Percentiles rank a stretch among this genome's conserved stretches.
Evolutionary conservation across 177 flowering plant genomes (phyloP).

Genomic region (Telopea speciosissima): DNA sequence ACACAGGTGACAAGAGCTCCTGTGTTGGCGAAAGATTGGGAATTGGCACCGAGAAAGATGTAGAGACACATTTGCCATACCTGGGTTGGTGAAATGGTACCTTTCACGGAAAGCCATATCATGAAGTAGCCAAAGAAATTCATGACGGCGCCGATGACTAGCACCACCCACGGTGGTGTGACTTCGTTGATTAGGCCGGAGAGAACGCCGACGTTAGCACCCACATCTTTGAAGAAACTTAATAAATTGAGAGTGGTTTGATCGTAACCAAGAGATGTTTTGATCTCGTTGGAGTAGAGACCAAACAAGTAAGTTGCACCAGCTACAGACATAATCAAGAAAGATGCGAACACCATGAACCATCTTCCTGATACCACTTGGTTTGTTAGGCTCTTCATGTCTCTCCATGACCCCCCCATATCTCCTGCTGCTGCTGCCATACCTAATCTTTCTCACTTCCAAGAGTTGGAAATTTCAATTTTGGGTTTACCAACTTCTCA

Average conservation of each 20-base stretch:
- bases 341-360: conserved; percentile 68
- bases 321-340: conserved; percentile 64
- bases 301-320: conserved; percentile 76
- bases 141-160: conserved; percentile 53
- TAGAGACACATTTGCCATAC: conserved; percentile 82
- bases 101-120: conserved; percentile 75
- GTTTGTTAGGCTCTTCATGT: conserved; percentile 11
- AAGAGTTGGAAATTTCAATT: too few relatives aligned
- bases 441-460: too few relatives aligned
- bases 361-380: conserved; percentile 53
- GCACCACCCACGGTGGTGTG: conserved; percentile 67
- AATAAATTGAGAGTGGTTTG: conserved; percentile 64
- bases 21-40: conserved; percentile 77
- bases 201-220: conserved; percentile 62
- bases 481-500: too few relatives aligned
- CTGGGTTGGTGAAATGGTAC: conserved; percentile 36
- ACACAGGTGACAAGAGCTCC: conserved; percentile 73
- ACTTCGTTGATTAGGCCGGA: conserved; percentile 72
- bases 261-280: conserved; percentile 54
- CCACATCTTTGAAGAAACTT: conserved; percentile 72
- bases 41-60: conserved; percentile 75
- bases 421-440: not conserved
- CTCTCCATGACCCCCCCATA: conserved; percentile 1
- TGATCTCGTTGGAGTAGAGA: conserved; percentile 56
- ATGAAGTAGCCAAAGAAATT: conserved; percentile 78